Evolutionary conservation across 192 early-diverging fungal genomes (phyloP), one percentile per base, ranked within the genome.

Genomic region (Backusella morwellensis): DNA sequence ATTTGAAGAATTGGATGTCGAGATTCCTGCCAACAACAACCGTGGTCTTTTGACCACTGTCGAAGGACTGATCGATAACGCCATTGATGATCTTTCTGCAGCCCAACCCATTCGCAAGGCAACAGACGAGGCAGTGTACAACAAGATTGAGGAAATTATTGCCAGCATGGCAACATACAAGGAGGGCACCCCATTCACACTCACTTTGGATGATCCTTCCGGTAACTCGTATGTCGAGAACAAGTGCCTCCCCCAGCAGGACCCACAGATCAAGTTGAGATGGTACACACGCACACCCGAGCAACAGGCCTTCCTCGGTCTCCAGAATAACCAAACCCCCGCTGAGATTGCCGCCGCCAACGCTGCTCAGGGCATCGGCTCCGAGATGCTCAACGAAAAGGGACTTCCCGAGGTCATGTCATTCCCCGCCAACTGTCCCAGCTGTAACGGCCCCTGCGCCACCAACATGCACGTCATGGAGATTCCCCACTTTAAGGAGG

Each of bases 401-500:
- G 70, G 70, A 7, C 40, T 72, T 50, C 91, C 90, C 38, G 93
- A 97, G 67, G 89, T 98, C 12, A 81, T 95, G 72, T 85, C 86
- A 15, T 97, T 97, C 88, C 92, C 88, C 11, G 91, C 93, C 73
- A 95, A 92, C 78, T 97, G 96, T 84, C 96, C 95, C 0, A 78
- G 88, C 38, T 97, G 96, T 86, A 91, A 89, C 44, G 87, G 83
- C 15, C 68, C 78, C 15, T 88, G 90, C 70, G 92, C 95, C 35
- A 97, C 95, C 67, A 95, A 92, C 56, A 97, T 97, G 96, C 94
- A 97, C 44, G 82, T 96, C 75, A 74, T 97, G 67, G 88, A 96
- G 71, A 97, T 98, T 77, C 96, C 96, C 44, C 95, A 98, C 77
- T 98, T 98, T 81, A 97, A 97, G 80, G 92, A 98, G 72, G 94